Conservation (phyloP, 2,329 filamentous ascomycete genomes). For the Colletotrichum musicola region DNA sequence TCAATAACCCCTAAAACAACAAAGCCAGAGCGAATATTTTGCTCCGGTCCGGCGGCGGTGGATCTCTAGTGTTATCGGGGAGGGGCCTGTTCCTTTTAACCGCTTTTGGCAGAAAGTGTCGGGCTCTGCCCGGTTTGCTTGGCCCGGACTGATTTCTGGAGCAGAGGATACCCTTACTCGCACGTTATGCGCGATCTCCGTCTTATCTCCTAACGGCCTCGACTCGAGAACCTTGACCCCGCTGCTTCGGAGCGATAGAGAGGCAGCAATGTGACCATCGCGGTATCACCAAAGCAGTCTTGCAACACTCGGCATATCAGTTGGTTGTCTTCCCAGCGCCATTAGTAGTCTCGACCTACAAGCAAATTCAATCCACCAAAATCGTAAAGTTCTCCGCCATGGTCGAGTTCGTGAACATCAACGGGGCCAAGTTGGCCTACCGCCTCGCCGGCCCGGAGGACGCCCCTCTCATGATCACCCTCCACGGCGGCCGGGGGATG, state of each 20-base stretch:
- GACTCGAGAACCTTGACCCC: slow-evolving; percentile 6
- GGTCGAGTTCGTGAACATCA: slow-evolving; percentile 47
- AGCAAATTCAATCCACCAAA: too few species aligned
- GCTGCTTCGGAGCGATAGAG: slow-evolving; percentile 9
- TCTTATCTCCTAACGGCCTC: neutral
- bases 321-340: neutral
- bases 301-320: neutral
- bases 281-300: neutral
- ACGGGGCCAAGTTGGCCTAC: slow-evolving; percentile 51
- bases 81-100: slow-evolving; percentile 31
- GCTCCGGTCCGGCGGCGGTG: slow-evolving; percentile 1
- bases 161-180: slow-evolving; percentile 8
- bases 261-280: neutral
- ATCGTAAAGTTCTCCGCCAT: neutral
- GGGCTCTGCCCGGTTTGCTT: neutral
- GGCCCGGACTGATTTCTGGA: neutral
- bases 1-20: slow-evolving; percentile 5
- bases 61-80: slow-evolving; percentile 12
- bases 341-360: too few species aligned
- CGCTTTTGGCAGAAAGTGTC: slow-evolving; percentile 21
- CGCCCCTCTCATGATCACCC: slow-evolving; percentile 51
- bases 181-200: neutral
- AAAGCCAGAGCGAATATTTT: neutral
- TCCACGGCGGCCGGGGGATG: slow-evolving; percentile 53
- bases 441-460: slow-evolving; percentile 45